These are phyloP conservation scores for Tripidium arundinaceum DNA, from an alignment of 202 grass and related monocot species.

Conservation along the genomic window DNA sequence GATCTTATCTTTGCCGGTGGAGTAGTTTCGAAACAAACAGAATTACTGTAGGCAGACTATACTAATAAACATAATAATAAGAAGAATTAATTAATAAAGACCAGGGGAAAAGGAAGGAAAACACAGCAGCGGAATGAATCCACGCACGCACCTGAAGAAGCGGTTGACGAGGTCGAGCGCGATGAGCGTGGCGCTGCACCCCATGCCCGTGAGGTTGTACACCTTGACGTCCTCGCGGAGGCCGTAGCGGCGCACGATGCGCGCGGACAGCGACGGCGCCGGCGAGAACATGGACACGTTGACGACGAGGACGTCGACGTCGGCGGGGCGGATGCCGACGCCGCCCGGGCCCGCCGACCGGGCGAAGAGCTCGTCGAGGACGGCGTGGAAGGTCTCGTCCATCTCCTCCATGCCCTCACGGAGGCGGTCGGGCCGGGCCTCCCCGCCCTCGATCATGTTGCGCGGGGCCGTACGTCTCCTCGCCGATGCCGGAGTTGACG, in stretches of 20 bases:
- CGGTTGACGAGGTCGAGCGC: constrained; percentile 68
- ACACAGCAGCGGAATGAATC: not conserved
- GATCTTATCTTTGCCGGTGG: no score
- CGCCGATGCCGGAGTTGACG: constrained; percentile 90
- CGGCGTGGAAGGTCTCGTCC: constrained; percentile 78
- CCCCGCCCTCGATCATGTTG: constrained; percentile 72
- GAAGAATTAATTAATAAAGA: no score
- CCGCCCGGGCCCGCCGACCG: constrained; percentile 5
- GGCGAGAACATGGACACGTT: constrained; percentile 98
- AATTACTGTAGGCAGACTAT: no score
- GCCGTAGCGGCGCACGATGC: constrained; percentile 50
- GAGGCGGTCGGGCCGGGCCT: constrained; percentile 43
- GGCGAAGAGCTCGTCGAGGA: constrained; percentile 76
- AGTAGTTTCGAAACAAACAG: no score
- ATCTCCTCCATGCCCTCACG: constrained; percentile 75
- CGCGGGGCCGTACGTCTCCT: constrained; percentile 89
- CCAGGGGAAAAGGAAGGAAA: no score
- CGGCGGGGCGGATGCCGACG: constrained; percentile 34
- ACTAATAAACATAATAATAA: no score
- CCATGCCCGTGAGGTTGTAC: constrained; percentile 91
- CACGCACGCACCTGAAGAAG: constrained; percentile 61
- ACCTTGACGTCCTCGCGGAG: constrained; percentile 67
- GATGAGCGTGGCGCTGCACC: constrained; percentile 86
- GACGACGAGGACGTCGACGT: constrained; percentile 70
- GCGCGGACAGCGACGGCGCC: constrained; percentile 63